Evolutionary conservation across 2,329 filamentous ascomycete species (phyloP), one percentile per base, ranked within the genome.

Genomic region (Diaporthe longicolla): DNA sequence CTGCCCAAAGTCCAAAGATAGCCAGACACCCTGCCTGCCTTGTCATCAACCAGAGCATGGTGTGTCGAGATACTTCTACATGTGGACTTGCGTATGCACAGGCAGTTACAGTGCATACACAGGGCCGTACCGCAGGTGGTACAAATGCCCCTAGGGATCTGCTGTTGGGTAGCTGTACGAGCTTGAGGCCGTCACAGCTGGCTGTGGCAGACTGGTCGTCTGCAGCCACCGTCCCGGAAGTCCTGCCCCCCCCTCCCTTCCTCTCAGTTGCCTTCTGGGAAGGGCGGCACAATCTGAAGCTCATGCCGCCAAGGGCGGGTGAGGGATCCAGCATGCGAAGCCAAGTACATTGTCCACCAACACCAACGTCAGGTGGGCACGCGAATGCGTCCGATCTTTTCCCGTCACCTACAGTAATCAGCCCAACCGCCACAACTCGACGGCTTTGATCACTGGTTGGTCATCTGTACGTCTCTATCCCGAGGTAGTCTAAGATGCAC

Each of bases 241-340:
- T 35, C 65, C 48, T 71, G 29, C 29, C 26, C 57, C 15, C 35
- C 57, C 63, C 54, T 40, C 57, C 57, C 29, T 32, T 32, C 29
- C 29, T 32, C 29, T 68, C 50, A 26, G 68, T 75, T 73, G 66
- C 52, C 54, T 55, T 61, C 54, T 71, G 68, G 29, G 50, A 40
- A 37, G 50, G 17, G 50, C 40, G 40, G 43, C 32, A 32, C 50
- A 26, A 17, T 26, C 35, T 54, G 48, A 35, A 61, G 61, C 58
- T 71, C 45, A 63, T 71, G 74, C 35, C 66, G 74, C 71, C 59
- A 71, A 73, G 65, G 57, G 61, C 70, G 70, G 70, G 48, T 50
- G 37, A 37, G 37, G 65, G 37, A 73, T 66, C 43, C 61, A 72
- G 40, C 57, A 66, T 68, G 71, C 65, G 71, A 55, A 63, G 63